These are phyloP conservation scores for Papiliotrema nemorosa DNA, from an alignment of 1,284 basidiomycete genomes.

Conservation along the genomic window DNA sequence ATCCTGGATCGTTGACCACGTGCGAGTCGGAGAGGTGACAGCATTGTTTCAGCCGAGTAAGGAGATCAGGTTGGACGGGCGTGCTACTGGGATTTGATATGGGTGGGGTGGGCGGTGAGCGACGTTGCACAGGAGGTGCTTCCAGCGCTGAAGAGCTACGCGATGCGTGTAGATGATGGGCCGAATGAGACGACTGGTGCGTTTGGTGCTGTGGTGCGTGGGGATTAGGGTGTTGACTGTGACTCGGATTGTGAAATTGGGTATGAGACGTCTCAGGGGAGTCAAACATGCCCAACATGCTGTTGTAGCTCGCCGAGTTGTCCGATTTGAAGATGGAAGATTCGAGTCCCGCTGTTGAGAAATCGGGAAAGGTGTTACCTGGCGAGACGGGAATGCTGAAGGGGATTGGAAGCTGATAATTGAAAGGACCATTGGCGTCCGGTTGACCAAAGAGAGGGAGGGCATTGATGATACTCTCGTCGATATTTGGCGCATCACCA, in stretches of 20 bases:
- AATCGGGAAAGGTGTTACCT: constrained; percentile 29
- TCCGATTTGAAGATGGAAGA: constrained; percentile 21
- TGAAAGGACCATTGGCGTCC: constrained; percentile 26
- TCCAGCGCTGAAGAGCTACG: not conserved
- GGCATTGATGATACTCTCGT: constrained; percentile 1
- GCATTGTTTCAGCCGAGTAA: constrained; percentile 46
- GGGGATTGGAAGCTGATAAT: constrained; percentile 39
- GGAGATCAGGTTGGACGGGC: constrained; percentile 38
- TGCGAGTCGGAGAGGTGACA: constrained; percentile 48
- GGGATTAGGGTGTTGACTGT: constrained; percentile 2
- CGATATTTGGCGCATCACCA: constrained; percentile 2
- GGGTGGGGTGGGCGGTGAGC: constrained; percentile 7
- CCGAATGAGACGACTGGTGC: too few species aligned
- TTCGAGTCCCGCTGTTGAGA: constrained; percentile 9
- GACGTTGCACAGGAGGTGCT: not conserved
- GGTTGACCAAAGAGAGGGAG: constrained; percentile 15
- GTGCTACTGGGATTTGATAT: constrained; percentile 4
- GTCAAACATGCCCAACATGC: constrained; percentile 32
- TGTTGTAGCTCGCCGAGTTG: constrained; percentile 19
- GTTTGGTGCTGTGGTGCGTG: not conserved
- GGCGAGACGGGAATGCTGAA: constrained; percentile 39
- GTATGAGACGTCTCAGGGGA: constrained; percentile 2
- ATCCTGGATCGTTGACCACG: constrained; percentile 48
- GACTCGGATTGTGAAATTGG: not conserved
- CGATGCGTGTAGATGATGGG: constrained; percentile 7